Conservation (phyloP, 176 grass and related monocot species). For the Oryza meyeriana region DNA sequence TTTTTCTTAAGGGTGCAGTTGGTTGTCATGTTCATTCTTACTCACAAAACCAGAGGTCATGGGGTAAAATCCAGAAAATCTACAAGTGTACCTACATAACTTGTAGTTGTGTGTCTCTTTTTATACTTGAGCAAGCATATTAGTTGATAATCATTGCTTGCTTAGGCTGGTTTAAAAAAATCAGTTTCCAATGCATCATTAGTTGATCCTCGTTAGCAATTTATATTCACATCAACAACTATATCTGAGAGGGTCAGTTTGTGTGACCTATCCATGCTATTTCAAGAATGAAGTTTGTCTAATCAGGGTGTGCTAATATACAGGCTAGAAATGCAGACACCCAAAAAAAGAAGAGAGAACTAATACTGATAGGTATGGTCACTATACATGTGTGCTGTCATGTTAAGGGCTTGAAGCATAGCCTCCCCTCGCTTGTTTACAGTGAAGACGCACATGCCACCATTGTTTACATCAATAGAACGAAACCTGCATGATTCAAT, state of each 20-base stretch:
- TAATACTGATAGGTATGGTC: conserved; percentile 63
- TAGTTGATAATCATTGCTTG: neutral
- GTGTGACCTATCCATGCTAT: conserved; percentile 4
- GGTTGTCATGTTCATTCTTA: neutral
- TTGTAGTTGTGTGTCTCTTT: neutral
- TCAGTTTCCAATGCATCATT: neutral
- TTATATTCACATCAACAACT: neutral
- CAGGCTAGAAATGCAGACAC: neutral
- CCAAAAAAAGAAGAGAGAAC: neutral
- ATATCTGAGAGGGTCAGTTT: neutral
- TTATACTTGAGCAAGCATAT: neutral
- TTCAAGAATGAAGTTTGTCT: neutral
- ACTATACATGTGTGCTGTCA: conserved; percentile 86
- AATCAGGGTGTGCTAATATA: neutral
- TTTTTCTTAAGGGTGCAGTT: neutral
- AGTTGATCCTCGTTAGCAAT: neutral
- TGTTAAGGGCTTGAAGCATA: conserved; percentile 75
- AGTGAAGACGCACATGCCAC: conserved; percentile 74
- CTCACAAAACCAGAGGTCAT: neutral
- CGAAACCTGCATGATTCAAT: conserved; percentile 49
- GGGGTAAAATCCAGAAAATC: neutral
- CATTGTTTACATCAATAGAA: conserved; percentile 76
- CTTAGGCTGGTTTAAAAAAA: neutral
- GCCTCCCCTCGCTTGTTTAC: conserved; percentile 75
- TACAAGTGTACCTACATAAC: neutral